phyloP scores from a whole-genome alignment of 139 green algal species.

The Coelastrella sp. region DNA sequence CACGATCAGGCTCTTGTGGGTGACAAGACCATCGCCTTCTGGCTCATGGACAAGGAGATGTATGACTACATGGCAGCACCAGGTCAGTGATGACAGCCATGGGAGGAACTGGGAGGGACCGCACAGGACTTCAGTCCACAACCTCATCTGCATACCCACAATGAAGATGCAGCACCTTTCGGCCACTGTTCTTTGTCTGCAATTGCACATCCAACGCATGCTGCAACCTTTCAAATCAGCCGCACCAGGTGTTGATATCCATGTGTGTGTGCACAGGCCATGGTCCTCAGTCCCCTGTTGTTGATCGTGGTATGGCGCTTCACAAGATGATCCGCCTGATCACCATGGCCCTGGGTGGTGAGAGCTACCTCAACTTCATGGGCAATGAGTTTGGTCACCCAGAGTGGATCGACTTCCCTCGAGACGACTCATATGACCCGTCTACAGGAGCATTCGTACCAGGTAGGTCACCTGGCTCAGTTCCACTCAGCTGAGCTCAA shows the following conservation, averaged over 20 bases:
- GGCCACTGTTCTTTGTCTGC: neutral
- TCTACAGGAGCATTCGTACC: slow-evolving; percentile 88
- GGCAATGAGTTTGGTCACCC: slow-evolving; percentile 96
- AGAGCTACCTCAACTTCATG: slow-evolving; percentile 99
- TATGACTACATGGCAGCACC: slow-evolving; percentile 92
- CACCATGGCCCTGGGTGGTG: slow-evolving; percentile 94
- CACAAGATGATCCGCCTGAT: slow-evolving; percentile 98
- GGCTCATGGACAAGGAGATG: slow-evolving; percentile 99
- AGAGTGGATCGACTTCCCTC: slow-evolving; percentile 99
- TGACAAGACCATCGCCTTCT: slow-evolving; percentile 99
- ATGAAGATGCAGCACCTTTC: neutral
- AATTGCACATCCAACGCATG: neutral
- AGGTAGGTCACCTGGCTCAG: slow-evolving; percentile 48
- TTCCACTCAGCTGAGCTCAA: too few relatives aligned
- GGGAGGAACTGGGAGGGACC: too few relatives aligned
- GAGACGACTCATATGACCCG: slow-evolving; percentile 90
- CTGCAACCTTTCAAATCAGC: neutral
- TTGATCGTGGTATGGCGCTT: slow-evolving; percentile 96
- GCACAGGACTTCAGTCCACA: too few relatives aligned
- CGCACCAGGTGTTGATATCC: neutral
- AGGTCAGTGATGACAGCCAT: neutral
- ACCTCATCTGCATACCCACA: too few relatives aligned
- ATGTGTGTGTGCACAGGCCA: slow-evolving; percentile 33
- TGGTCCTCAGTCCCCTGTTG: slow-evolving; percentile 51
- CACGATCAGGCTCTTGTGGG: slow-evolving; percentile 97